These are phyloP conservation scores for Bonia amplexicaulis DNA, from an alignment of 176 grass and related monocot species.

Conservation along the genomic window DNA sequence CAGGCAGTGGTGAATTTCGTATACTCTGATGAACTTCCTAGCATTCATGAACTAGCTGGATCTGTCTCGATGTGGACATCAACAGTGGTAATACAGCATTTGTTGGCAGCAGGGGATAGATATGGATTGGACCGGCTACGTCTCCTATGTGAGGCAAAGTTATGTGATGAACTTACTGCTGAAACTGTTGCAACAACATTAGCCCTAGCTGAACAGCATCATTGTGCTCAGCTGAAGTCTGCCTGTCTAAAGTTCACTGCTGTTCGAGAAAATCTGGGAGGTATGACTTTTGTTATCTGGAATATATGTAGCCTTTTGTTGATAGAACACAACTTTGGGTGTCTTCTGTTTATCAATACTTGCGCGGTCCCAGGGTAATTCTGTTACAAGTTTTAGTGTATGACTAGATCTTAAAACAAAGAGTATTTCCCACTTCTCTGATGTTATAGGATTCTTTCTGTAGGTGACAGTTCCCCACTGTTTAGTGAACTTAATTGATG, in stretches of 20 bases:
- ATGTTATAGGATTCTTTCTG: not conserved
- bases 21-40: slow-evolving; percentile 77
- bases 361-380: not conserved
- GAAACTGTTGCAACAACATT: slow-evolving; percentile 83
- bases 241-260: slow-evolving; percentile 72
- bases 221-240: slow-evolving; percentile 67
- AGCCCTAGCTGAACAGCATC: slow-evolving; percentile 81
- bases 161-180: slow-evolving; percentile 72
- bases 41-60: slow-evolving; percentile 65
- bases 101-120: slow-evolving; percentile 78
- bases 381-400: not conserved
- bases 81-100: slow-evolving; percentile 66
- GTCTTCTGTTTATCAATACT: slow-evolving; percentile 1
- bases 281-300: slow-evolving; percentile 34
- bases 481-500: not conserved
- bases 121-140: slow-evolving; percentile 76
- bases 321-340: not conserved
- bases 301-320: slow-evolving; percentile 14
- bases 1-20: slow-evolving; percentile 82
- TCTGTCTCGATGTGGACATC: slow-evolving; percentile 63
- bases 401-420: not conserved
- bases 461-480: not conserved
- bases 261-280: slow-evolving; percentile 58
- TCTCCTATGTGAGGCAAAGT: slow-evolving; percentile 63
- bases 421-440: not conserved